Base-by-base conservation (phyloP, 2,329 filamentous ascomycete genomes). In the Scedosporium minutisporum region DNA sequence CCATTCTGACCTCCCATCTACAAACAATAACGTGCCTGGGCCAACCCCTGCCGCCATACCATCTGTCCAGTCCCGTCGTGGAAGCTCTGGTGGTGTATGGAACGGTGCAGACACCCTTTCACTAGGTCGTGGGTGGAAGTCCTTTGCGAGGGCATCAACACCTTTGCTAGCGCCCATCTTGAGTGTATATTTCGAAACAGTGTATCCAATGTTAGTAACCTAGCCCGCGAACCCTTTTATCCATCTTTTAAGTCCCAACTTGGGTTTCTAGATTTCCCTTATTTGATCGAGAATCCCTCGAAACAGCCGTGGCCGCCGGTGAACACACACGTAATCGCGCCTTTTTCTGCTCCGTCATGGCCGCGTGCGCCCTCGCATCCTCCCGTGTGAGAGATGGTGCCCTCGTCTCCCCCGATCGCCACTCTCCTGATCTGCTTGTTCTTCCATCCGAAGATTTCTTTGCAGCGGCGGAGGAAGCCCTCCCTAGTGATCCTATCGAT, bases 271-370 rank as follows among this genome's bases (percentile, higher is more conserved):
- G 58, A 67, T 78, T 81, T 64, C 80, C 80, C 4, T 70, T 82
- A 27, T 83, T 83, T 65, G 78, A 83, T 66, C 74, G 74, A 42
- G 73, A 73, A n/a, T 77, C 75, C 18, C 73, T 80, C 53, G 68
- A 74, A 27, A 68, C 73, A 9, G 73, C 72, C 53, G 68, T 81
- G n/a, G 66, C 73, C 6, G 68, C 72, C 12, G 71, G 72, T 18
- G 74, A 81, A n/a, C 77, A 83, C 66, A 71, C 76, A 6, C 69
- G 65, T 3, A 72, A 78, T 64, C 73, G 72, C 27, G 69, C 73
- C 6, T 72, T 81, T 33, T 83, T 82, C 66, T 77, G 78, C 14
- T 77, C 74, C 0, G 74, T 79, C 21, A 83, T 83, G 80, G 77
- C 80, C 7, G 75, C 77, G 3, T 83, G 81, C 66, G 77, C 80